phyloP scores from a whole-genome alignment of 2,329 filamentous ascomycete genomes.

The Magnaporthiopsis incrustans region DNA sequence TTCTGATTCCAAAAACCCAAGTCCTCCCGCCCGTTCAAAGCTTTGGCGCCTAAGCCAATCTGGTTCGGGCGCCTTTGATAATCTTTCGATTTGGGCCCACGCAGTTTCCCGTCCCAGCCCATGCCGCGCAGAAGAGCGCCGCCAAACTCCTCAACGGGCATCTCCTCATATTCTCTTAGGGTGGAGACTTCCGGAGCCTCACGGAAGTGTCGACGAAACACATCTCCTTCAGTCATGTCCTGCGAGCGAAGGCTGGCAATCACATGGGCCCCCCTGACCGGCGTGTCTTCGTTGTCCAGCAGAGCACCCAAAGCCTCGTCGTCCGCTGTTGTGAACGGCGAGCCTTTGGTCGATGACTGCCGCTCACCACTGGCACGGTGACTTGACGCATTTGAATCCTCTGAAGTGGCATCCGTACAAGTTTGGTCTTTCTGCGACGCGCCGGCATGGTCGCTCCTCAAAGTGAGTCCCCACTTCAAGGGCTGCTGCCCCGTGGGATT shows the following conservation, averaged over 20 bases:
- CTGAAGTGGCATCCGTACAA: neutral
- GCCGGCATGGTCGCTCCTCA: constrained; percentile 20
- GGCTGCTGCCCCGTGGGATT: constrained; percentile 23
- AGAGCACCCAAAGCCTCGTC: constrained; percentile 16
- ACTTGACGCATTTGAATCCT: neutral
- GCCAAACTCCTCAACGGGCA: constrained; percentile 92
- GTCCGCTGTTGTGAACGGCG: constrained; percentile 3
- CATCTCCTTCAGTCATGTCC: constrained; percentile 55
- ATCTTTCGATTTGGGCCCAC: constrained; percentile 52
- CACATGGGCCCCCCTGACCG: constrained; percentile 7
- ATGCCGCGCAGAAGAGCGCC: constrained; percentile 84
- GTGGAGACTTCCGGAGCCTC: constrained; percentile 67
- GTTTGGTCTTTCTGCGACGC: neutral
- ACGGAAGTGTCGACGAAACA: constrained; percentile 62
- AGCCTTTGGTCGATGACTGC: neutral
- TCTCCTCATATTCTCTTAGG: constrained; percentile 75
- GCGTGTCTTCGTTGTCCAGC: constrained; percentile 9
- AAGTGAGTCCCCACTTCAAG: constrained; percentile 29
- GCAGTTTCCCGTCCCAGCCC: constrained; percentile 76
- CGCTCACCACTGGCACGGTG: neutral
- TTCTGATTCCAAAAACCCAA: constrained; percentile 17
- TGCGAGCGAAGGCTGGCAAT: constrained; percentile 16
- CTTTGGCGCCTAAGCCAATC: constrained; percentile 66
- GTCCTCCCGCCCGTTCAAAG: constrained; percentile 17
- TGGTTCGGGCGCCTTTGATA: constrained; percentile 68